These are phyloP conservation scores for Citrullus colocynthis DNA, from an alignment of 306 rosid species.

Conservation along the genomic window DNA sequence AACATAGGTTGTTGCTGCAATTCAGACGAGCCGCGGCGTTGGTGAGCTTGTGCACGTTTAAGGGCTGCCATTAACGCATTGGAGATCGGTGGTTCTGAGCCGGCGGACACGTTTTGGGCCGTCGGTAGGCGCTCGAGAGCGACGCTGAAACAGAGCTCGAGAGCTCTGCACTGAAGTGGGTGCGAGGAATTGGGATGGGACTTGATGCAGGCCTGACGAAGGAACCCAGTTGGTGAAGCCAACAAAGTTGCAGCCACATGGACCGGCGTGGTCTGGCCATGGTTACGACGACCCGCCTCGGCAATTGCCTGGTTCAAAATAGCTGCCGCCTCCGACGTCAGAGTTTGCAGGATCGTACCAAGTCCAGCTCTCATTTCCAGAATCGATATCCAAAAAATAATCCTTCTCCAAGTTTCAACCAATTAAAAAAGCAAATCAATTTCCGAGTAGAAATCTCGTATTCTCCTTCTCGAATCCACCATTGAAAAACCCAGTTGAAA, in stretches of 20 bases:
- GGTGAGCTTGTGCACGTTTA: constrained; percentile 94
- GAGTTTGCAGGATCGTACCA: constrained; percentile 90
- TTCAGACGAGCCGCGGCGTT: constrained; percentile 90
- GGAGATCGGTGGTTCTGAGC: constrained; percentile 74
- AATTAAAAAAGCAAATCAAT: not conserved
- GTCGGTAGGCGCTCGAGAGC: constrained; percentile 85
- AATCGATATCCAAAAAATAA: not conserved
- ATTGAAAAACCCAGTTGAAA: not conserved
- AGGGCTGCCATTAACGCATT: constrained; percentile 92
- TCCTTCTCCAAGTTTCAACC: not conserved
- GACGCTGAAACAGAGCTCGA: constrained; percentile 93
- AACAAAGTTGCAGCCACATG: constrained; percentile 83
- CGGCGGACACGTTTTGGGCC: constrained; percentile 45
- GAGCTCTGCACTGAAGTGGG: constrained; percentile 94
- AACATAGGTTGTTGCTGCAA: constrained; percentile 91
- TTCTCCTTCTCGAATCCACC: not conserved
- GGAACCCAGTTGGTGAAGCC: constrained; percentile 66
- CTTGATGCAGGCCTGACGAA: constrained; percentile 89
- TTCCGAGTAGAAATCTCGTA: not conserved
- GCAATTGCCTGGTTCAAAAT: constrained; percentile 80
- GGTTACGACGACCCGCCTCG: constrained; percentile 87
- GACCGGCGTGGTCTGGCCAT: constrained; percentile 95
- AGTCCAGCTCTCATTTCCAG: constrained; percentile 89
- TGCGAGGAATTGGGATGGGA: constrained; percentile 94
- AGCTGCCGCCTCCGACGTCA: constrained; percentile 88